Base-by-base conservation (phyloP, 73 alveolate species). In the Symbiodinium natans region DNA sequence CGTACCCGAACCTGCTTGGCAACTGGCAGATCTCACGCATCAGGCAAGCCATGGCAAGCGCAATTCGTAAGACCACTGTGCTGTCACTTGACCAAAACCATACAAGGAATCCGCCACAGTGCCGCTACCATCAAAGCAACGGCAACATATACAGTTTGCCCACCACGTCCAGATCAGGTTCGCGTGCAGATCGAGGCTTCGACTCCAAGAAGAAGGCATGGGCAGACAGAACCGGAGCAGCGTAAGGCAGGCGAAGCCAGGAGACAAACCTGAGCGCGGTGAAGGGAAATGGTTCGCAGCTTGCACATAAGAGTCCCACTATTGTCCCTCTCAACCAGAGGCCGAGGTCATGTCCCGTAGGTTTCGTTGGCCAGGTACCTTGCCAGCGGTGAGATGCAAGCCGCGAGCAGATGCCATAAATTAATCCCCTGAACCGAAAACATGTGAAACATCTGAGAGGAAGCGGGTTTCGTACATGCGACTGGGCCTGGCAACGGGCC, bases 1-100 rank as follows among this genome's bases (percentile, higher is more conserved):
- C 94, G 83, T 86, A 86, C 27, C 94, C 94, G 23, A 86, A 86
- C 94, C 94, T 86, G 59, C 9, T 43, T n/a, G 25, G 27, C 29
- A 68, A 5, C 82, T n/a, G 36, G 41, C 39, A 29, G n/a, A 46
- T 46, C 9, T 0, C 59, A 0, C 59, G 4, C 9, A 46, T 13
- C 59, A 46, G 59, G 59, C 59, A 21, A 29, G 71, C 71, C 71
- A 21, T 52, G n/a, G n/a, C n/a, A n/a, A n/a, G n/a, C n/a, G n/a
- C n/a, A n/a, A n/a, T n/a, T n/a, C n/a, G n/a, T n/a, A n/a, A n/a
- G n/a, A n/a, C n/a, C n/a, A n/a, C n/a, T n/a, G n/a, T n/a, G n/a
- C n/a, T n/a, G n/a, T n/a, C n/a, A n/a, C n/a, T n/a, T n/a, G n/a
- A n/a, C n/a, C n/a, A n/a, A n/a, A n/a, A n/a, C n/a, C n/a, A n/a